These are phyloP conservation scores for Phytophthora tubulina DNA, from an alignment of 352 stramenopile genomes.

Conservation along the genomic window DNA sequence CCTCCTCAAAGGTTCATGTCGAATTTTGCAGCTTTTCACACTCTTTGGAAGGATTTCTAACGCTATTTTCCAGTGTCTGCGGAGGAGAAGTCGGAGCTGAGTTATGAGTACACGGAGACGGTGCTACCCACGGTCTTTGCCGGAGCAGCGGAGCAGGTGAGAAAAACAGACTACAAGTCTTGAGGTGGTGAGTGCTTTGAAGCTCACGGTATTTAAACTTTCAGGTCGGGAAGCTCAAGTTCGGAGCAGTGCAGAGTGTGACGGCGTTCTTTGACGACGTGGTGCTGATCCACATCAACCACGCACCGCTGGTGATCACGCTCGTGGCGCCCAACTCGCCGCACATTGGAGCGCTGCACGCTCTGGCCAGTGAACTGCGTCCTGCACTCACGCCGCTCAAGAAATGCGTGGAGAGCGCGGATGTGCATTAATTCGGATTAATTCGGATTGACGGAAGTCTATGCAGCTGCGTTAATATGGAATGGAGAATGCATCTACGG, in stretches of 20 bases:
- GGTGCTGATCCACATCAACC: slow-evolving; percentile 84
- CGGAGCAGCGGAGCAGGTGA: slow-evolving; percentile 76
- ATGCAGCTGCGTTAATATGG: slow-evolving; percentile 25
- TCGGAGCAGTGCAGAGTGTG: slow-evolving; percentile 73
- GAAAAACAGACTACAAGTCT: not conserved
- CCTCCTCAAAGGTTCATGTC: slow-evolving; percentile 64
- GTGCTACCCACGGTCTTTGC: slow-evolving; percentile 84
- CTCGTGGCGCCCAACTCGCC: slow-evolving; percentile 73
- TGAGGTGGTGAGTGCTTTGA: not conserved
- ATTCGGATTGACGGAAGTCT: slow-evolving; percentile 4
- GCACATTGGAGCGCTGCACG: slow-evolving; percentile 67
- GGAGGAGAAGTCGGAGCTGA: slow-evolving; percentile 53
- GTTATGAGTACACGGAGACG: slow-evolving; percentile 82
- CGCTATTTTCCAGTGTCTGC: slow-evolving; percentile 46
- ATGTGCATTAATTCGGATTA: slow-evolving; percentile 60
- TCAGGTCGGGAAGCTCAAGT: slow-evolving; percentile 84
- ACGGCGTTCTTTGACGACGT: slow-evolving; percentile 81
- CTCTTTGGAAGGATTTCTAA: not conserved
- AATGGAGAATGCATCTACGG: slow-evolving; percentile 19
- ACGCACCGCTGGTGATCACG: slow-evolving; percentile 80
- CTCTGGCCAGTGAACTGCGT: slow-evolving; percentile 65
- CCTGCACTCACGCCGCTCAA: slow-evolving; percentile 74
- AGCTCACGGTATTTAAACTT: slow-evolving; percentile 3
- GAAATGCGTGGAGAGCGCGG: slow-evolving; percentile 75
- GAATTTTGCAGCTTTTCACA: not conserved